Base-by-base conservation (phyloP, 768 basidiomycete genomes). In the Gelatoporia subvermispora region DNA sequence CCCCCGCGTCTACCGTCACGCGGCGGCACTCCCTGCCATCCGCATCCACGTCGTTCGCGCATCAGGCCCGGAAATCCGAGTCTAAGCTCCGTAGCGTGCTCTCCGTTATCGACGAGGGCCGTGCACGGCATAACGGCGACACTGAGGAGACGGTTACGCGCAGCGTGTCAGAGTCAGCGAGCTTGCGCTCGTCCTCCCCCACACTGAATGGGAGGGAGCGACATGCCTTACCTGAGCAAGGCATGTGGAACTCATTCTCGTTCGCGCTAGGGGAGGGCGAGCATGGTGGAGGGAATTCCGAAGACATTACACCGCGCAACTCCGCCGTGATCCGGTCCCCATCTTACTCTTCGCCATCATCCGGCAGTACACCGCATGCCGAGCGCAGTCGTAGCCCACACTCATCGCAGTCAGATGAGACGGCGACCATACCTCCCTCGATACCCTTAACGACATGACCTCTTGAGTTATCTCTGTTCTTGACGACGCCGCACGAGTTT, bases 31-130 rank as follows among this genome's bases (percentile, higher is more conserved):
- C 82, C 3, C 70, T 74, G 23, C 79, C 78, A 24, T 62, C 70
- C 22, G 57, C 65, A 49, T 63, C 66, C 17, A 41, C 51, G 1
- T 47, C 51, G 15, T 40, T 48, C 8, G 52, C 50, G 18, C 71
- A 73, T 55, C 67, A 67, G 28, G 45, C 65, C 22, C 75, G 81
- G 54, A 85, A 81, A 65, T 71, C 77, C 3, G 81, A 83, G 28
- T 76, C 77, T 16, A 88, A 86, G 62, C 74, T 89, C 38, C 82
- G 84, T 41, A 82, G 72, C 49, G 78, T 85, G n/a, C 69, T 90
- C n/a, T 65, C 84, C 24, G 76, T 80, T 18, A 82, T 90, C 47
- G 84, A 87, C 51, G 88, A 90, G 65, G 64, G 66, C 24, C 77
- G 70, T 48, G 52, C 71, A 45, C 69, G 64, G 17, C 60, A 65